phyloP scores from a whole-genome alignment of 2,329 filamentous ascomycete species.

The Penicillium crustosum region DNA sequence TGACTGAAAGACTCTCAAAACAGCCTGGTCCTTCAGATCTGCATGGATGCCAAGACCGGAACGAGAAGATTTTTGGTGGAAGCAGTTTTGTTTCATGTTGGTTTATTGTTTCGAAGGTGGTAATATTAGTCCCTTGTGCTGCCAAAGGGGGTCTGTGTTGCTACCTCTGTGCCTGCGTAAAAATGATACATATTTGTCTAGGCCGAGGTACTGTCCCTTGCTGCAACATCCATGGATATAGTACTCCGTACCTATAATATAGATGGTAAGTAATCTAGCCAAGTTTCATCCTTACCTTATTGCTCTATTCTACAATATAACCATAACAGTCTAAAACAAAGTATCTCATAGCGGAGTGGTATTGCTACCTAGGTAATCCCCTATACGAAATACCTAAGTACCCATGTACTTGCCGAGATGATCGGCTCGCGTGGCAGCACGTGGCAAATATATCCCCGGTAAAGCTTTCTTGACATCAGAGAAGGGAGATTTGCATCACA shows the following conservation, averaged over 20 bases:
- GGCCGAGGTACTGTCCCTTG: background rate
- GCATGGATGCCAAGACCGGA: background rate
- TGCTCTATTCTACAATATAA: background rate
- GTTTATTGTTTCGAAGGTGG: background rate
- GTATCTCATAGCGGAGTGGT: background rate
- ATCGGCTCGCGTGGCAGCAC: constrained; percentile 15
- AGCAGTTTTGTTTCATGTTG: background rate
- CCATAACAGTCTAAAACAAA: background rate
- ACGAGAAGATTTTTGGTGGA: background rate
- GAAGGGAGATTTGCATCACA: background rate
- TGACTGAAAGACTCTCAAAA: background rate
- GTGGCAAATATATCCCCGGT: constrained; percentile 21
- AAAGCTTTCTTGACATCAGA: constrained; percentile 4
- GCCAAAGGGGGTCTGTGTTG: background rate
- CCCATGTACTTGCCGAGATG: constrained; percentile 1
- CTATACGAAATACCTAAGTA: background rate
- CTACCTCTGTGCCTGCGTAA: background rate
- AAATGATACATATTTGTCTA: background rate
- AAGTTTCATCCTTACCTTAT: background rate
- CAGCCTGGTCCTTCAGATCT: background rate
- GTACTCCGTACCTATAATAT: no score
- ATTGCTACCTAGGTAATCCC: background rate
- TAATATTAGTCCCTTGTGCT: background rate
- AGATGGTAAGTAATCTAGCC: background rate
- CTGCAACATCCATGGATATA: background rate